Evolutionary conservation across 169 alveolate genomes (phyloP).

Genomic region (Plasmodium cynomolgi): DNA sequence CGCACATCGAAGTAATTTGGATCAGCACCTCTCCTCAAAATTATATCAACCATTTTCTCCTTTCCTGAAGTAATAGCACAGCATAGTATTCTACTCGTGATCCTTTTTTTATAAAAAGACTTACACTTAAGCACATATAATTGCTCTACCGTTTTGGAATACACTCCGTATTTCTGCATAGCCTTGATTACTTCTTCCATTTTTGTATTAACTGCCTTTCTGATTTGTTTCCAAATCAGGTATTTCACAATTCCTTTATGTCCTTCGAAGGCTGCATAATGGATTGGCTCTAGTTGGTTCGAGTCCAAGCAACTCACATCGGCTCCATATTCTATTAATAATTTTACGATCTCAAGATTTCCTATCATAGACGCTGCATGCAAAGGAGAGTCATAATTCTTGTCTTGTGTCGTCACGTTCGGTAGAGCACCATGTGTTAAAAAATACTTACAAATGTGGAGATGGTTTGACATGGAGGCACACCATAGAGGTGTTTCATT

Average conservation of each 20-base stretch:
- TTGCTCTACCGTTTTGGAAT: slow-evolving; percentile 26
- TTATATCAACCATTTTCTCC: slow-evolving; percentile 18
- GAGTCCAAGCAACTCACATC: slow-evolving; percentile 61
- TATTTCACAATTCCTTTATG: slow-evolving; percentile 66
- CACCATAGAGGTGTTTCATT: slow-evolving; percentile 72
- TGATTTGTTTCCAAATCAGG: slow-evolving; percentile 46
- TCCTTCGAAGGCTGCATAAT: slow-evolving; percentile 72
- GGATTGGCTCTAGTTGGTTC: slow-evolving; percentile 45
- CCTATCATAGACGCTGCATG: slow-evolving; percentile 86
- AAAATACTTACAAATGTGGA: slow-evolving; percentile 25
- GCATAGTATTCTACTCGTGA: slow-evolving; percentile 43
- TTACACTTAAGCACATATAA: slow-evolving; percentile 33
- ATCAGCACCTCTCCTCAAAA: slow-evolving; percentile 65
- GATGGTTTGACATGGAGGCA: slow-evolving; percentile 70
- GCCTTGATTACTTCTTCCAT: slow-evolving; percentile 14
- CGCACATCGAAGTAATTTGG: slow-evolving; percentile 66
- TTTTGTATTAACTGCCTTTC: slow-evolving; percentile 6
- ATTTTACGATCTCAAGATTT: slow-evolving; percentile 69
- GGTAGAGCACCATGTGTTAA: slow-evolving; percentile 27
- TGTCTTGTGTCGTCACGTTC: slow-evolving; percentile 3
- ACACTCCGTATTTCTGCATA: slow-evolving; percentile 60
- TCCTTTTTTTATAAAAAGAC: slow-evolving; percentile 40
- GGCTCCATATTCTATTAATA: slow-evolving; percentile 72
- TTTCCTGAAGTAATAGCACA: slow-evolving; percentile 62
- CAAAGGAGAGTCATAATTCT: slow-evolving; percentile 75